Base-by-base conservation (phyloP, 306 rosid species). In the Cucurbita argyrosperma region DNA sequence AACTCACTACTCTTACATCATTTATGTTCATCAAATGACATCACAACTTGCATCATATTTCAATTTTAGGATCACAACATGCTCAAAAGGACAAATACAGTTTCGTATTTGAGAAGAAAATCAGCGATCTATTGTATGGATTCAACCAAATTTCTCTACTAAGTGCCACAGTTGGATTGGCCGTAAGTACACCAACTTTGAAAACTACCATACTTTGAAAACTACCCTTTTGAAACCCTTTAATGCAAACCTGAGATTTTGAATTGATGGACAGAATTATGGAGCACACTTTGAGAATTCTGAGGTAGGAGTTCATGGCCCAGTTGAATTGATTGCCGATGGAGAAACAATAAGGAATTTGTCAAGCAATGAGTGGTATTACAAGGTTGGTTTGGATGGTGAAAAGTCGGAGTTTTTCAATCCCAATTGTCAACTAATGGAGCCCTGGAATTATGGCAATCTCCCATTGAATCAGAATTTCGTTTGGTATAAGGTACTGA, bases 321-420 rank as follows among this genome's bases (percentile, higher is more conserved):
- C 84, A 0, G 77, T 86, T 67, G 87, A 64, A 47, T 13, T 88
- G 19, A 18, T 84, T 2, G 89, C 74, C 13, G 88, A 84, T 39
- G 89, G 84, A 58, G 78, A 72, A 18, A 57, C 87, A 19, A 11
- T 77, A 2, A 88, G 79, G 21, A 80, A 84, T 76, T 37, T 88
- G 5, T 76, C 90, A 1, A 18, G 55, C n/a, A 79, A 81, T 71
- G 85, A 84, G 62, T 84, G 90, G 89, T n/a, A 5, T 0, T 81
- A 84, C 79, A 79, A 78, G 79, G 76, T 84, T 57, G 90, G 93
- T 1, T 76, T 88, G 23, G 6, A 81, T 58, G 94, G 94, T 16
- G 74, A 82, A 73, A 77, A 71, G 0, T 12, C 60, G 14, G 59
- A 72, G 35, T n/a, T 79, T 18, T 86, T 60, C 19, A 49, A 65